Conservation (phyloP, 179 eudicot genomes). For the Beta corolliflora region DNA sequence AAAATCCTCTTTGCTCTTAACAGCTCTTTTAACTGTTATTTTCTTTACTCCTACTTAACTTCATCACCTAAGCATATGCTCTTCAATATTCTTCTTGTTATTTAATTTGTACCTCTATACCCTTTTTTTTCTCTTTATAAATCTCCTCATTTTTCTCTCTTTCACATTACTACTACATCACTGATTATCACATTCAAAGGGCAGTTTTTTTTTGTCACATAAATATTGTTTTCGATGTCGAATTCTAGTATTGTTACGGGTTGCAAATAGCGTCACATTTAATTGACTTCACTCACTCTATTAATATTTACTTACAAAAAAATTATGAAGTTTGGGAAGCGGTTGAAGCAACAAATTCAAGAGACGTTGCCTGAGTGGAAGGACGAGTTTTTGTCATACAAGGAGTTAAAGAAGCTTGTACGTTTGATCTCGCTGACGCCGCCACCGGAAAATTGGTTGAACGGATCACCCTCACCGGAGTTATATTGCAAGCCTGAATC, state of each 20-base stretch:
- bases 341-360: constrained; percentile 66
- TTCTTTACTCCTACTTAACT: constrained; percentile 8
- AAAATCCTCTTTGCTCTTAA: constrained; percentile 20
- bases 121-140: neutral
- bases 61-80: constrained; percentile 73
- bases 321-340: constrained; percentile 77
- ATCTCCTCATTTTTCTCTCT: constrained; percentile 3
- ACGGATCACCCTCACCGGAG: constrained; percentile 25
- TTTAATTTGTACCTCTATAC: no score
- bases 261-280: no score
- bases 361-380: constrained; percentile 82
- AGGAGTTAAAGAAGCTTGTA: constrained; percentile 72
- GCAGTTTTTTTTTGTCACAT: neutral
- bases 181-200: neutral
- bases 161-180: neutral
- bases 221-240: no score
- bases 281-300: no score
- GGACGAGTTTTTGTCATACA: constrained; percentile 73
- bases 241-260: no score
- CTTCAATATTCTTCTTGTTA: constrained; percentile 39
- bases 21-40: neutral
- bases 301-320: neutral
- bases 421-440: constrained; percentile 47
- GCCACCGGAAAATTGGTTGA: constrained; percentile 11
- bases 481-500: constrained; percentile 48